These are phyloP conservation scores for Sarocladiaceae sp. DNA, from an alignment of 2,329 filamentous ascomycete genomes.

Conservation along the genomic window DNA sequence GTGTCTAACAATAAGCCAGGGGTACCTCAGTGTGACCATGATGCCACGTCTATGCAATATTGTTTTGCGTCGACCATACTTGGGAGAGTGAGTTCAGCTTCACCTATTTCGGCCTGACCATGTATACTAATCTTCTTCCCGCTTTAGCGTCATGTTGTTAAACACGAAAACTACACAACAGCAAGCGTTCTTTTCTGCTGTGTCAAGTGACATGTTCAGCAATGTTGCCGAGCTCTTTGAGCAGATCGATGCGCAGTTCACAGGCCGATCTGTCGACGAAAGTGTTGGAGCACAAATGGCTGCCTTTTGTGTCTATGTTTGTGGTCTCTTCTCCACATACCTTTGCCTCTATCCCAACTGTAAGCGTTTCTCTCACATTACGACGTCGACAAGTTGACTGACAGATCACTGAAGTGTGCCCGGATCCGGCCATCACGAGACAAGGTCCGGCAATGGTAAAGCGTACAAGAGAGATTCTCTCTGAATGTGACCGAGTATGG, in stretches of 20 bases:
- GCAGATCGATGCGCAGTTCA: conserved; percentile 48
- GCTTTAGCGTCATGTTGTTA: conserved; percentile 37
- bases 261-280: conserved; percentile 39
- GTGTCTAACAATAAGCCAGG: conserved; percentile 26
- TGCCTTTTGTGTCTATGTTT: conserved; percentile 52
- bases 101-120: neutral
- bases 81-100: conserved; percentile 38
- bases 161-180: conserved; percentile 32
- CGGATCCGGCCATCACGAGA: conserved; percentile 32
- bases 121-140: neutral
- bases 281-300: conserved; percentile 51
- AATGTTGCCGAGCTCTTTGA: conserved; percentile 44
- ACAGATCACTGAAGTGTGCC: no score
- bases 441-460: conserved; percentile 43
- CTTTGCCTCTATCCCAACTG: conserved; percentile 46
- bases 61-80: conserved; percentile 49
- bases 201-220: conserved; percentile 43
- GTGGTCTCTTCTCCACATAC: conserved; percentile 48
- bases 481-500: conserved; percentile 47
- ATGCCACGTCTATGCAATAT: conserved; percentile 53
- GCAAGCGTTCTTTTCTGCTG: conserved; percentile 35
- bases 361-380: no score
- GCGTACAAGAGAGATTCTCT: conserved; percentile 36
- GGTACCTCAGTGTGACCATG: conserved; percentile 52
- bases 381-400: no score